phyloP scores from a whole-genome alignment of 176 grass and related monocot species.

The Rhynchospora tenuis region DNA sequence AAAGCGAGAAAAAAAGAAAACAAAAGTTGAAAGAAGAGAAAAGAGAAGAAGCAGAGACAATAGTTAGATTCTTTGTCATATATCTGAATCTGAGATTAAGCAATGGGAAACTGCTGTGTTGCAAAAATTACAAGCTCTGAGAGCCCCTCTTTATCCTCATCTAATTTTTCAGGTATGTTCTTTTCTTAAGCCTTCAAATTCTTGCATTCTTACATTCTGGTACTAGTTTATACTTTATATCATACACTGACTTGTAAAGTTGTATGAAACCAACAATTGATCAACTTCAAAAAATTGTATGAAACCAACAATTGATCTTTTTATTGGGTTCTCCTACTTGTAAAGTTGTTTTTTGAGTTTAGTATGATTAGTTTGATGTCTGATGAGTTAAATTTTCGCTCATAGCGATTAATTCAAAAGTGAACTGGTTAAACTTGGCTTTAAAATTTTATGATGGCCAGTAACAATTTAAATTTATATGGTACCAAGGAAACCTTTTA shows the following conservation, averaged over 20 bases:
- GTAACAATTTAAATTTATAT: too few species aligned
- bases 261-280: background rate
- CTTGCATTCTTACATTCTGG: background rate
- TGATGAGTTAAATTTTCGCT: background rate
- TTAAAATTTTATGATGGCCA: background rate
- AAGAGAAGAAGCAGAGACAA: background rate
- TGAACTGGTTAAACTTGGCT: too few species aligned
- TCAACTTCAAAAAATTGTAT: too few species aligned
- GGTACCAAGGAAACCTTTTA: too few species aligned
- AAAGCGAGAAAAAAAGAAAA: background rate
- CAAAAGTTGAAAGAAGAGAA: background rate
- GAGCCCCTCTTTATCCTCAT: background rate
- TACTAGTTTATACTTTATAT: slow-evolving; percentile 2
- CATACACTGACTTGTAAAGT: background rate
- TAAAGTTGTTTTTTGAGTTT: background rate
- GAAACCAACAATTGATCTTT: too few species aligned
- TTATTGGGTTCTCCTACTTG: too few species aligned
- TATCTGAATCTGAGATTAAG: background rate
- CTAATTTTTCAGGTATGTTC: slow-evolving; percentile 14
- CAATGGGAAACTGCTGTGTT: slow-evolving; percentile 21
- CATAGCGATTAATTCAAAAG: background rate
- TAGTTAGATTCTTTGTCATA: background rate
- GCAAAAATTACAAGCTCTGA: background rate
- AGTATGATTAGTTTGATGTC: background rate
- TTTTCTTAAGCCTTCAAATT: too few species aligned